These are phyloP conservation scores for Rhododendron ovatum DNA, from an alignment of 148 eudicot genomes.

Conservation along the genomic window DNA sequence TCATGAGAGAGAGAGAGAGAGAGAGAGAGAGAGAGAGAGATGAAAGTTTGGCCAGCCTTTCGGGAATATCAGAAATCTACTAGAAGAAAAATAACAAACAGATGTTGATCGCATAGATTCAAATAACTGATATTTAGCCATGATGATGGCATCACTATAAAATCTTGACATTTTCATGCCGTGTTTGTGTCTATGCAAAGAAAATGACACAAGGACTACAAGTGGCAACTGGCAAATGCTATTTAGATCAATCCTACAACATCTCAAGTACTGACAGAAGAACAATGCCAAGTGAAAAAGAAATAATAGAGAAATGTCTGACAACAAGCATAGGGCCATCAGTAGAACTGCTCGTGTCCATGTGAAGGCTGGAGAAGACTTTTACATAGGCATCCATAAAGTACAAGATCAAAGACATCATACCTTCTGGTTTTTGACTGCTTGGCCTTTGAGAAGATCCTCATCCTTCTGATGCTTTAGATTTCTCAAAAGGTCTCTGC, in stretches of 20 bases:
- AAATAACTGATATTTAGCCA: neutral
- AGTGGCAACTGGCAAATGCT: neutral
- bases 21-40: neutral
- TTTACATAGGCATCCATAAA: neutral
- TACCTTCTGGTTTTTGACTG: conserved; percentile 93
- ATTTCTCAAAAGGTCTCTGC: conserved; percentile 62
- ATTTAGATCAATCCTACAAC: neutral
- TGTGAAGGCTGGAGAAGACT: neutral
- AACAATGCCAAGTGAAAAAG: neutral
- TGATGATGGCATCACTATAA: neutral
- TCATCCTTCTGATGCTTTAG: conserved; percentile 73
- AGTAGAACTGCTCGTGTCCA: neutral
- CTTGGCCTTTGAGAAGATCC: conserved; percentile 82
- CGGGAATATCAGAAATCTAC: neutral
- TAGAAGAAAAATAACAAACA: neutral
- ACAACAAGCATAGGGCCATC: neutral
- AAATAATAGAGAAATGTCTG: neutral
- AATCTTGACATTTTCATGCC: neutral
- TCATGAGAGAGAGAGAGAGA: neutral
- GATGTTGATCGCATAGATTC: neutral
- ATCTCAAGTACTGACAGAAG: neutral
- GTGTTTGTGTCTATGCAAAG: neutral
- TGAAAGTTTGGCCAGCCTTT: neutral
- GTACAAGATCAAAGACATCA: neutral
- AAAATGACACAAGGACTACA: neutral